Conservation (phyloP, 345 rosid genomes). For the Litchi chinensis region DNA sequence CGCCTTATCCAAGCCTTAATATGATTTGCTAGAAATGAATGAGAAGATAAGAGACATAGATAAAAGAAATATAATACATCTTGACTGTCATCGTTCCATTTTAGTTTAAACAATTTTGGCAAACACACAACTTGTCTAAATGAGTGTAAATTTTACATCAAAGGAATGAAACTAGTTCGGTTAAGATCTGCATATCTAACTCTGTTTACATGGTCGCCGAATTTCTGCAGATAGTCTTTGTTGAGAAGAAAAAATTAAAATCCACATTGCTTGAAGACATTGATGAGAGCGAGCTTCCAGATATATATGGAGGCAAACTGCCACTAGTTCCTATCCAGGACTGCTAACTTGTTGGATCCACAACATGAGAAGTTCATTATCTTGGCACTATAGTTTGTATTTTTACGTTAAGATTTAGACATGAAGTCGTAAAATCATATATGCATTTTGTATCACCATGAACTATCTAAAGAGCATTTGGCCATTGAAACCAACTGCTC, state of each 20-base stretch:
- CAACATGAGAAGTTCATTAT: not conserved
- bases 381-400: not conserved
- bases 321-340: conserved; percentile 69
- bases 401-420: conserved; percentile 2
- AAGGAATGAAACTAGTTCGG: too few relatives aligned
- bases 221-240: conserved; percentile 67
- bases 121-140: too few relatives aligned
- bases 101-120: too few relatives aligned
- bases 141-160: too few relatives aligned
- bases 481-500: not conserved
- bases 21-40: not conserved
- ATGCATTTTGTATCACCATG: not conserved
- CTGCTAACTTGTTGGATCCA: conserved; percentile 25
- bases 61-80: not conserved
- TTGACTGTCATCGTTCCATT: not conserved
- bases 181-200: not conserved
- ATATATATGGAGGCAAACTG: conserved; percentile 73
- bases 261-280: conserved; percentile 70
- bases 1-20: not conserved
- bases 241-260: conserved; percentile 69
- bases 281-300: conserved; percentile 80
- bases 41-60: not conserved
- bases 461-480: not conserved
- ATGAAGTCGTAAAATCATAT: not conserved
- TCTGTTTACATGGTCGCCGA: not conserved